Evolutionary conservation across 129 eudicot species (phyloP).

Genomic region (Flaveria ramosissima): DNA sequence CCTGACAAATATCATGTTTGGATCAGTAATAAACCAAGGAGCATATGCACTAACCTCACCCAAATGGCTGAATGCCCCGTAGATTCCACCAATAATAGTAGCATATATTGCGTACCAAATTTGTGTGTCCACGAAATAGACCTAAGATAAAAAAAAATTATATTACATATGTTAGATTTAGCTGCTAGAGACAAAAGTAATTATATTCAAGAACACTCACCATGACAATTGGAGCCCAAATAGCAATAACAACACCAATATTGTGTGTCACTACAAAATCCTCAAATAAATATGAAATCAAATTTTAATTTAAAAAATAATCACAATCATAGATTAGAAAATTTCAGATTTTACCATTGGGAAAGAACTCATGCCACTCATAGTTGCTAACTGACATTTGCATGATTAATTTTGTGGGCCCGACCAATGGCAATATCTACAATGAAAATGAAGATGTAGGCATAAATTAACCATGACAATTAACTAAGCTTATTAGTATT

Average conservation of each 20-base stretch:
- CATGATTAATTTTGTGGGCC: slow-evolving; percentile 82
- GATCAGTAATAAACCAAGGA: slow-evolving; percentile 16
- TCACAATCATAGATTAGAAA: slow-evolving; percentile 17
- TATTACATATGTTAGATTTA: slow-evolving; percentile 16
- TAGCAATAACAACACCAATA: slow-evolving; percentile 77
- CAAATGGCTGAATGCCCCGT: slow-evolving; percentile 99
- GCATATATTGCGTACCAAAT: slow-evolving; percentile 97
- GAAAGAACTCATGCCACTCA: slow-evolving; percentile 98
- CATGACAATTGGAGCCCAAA: slow-evolving; percentile 95
- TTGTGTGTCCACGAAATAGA: slow-evolving; percentile 96
- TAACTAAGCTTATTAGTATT: slow-evolving; percentile 2
- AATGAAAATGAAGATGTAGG: slow-evolving; percentile 25
- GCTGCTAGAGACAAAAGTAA: slow-evolving; percentile 6
- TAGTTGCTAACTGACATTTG: slow-evolving; percentile 53
- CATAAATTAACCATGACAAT: slow-evolving; percentile 21
- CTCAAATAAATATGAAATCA: slow-evolving; percentile 21
- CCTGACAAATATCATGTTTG: slow-evolving; percentile 12
- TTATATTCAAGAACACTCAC: slow-evolving; percentile 49
- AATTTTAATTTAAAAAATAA: slow-evolving; percentile 18
- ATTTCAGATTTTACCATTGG: slow-evolving; percentile 53
- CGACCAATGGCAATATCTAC: slow-evolving; percentile 81
- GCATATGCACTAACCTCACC: slow-evolving; percentile 80
- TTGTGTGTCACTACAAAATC: slow-evolving; percentile 69
- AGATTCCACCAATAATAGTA: slow-evolving; percentile 86
- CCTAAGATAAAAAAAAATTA: slow-evolving; percentile 46